Percentiles rank a stretch among this genome's conserved stretches.
These are phyloP conservation scores for Phylloboletellus chloephorus DNA, from an alignment of 1,284 basidiomycete genomes.

Conservation along the genomic window DNA sequence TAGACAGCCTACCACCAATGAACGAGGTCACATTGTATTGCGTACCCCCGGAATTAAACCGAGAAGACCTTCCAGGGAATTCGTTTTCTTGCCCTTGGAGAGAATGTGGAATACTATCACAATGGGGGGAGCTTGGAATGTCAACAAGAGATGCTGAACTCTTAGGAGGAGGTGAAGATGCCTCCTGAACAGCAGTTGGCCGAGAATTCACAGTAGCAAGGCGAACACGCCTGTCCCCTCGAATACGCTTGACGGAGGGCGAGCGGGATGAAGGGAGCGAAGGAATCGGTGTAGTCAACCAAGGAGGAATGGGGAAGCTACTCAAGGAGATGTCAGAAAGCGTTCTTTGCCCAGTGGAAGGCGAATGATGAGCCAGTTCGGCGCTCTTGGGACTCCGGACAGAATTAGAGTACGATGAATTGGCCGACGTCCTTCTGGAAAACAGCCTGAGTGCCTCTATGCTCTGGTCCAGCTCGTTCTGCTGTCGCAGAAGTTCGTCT, in stretches of 20 bases:
- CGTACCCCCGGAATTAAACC: constrained; percentile 45
- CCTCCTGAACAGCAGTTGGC: constrained; percentile 7
- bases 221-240: constrained; percentile 20
- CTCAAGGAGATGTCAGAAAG: constrained; percentile 59
- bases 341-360: constrained; percentile 30
- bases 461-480: constrained; percentile 59
- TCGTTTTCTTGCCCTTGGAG: constrained; percentile 31
- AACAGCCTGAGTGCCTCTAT: constrained; percentile 54
- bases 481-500: constrained; percentile 54
- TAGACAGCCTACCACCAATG: constrained; percentile 50
- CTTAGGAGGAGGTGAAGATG: constrained; percentile 5
- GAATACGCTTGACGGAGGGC: constrained; percentile 17
- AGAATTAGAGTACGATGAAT: constrained; percentile 7
- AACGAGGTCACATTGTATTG: constrained; percentile 74
- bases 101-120: constrained; percentile 26
- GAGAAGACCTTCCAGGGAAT: constrained; percentile 14
- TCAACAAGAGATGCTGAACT: constrained; percentile 11
- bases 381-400: constrained; percentile 6
- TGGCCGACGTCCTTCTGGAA: constrained; percentile 30
- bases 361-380: constrained; percentile 18
- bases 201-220: constrained; percentile 6
- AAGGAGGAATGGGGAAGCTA: constrained; percentile 62
- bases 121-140: constrained; percentile 15
- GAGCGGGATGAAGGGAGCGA: constrained; percentile 16
- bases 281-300: constrained; percentile 19